A percentile compares a stretch with the other conserved stretches of the same genome.
Conservation (phyloP, 1,139 yeast species). For the Trichomonascaceae sp. region DNA sequence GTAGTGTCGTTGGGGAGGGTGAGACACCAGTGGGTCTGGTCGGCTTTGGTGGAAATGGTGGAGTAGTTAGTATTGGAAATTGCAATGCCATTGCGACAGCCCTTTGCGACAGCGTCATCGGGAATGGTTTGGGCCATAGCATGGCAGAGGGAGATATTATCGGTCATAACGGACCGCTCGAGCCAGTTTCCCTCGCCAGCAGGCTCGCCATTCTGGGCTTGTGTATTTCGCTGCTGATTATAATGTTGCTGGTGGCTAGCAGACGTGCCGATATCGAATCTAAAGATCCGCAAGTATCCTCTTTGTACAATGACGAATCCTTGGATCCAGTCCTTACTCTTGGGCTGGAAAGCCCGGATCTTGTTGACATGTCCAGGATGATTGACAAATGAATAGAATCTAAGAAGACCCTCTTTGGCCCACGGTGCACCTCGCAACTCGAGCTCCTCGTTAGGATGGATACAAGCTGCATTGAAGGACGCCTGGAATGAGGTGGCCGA, state of each 20-base stretch:
- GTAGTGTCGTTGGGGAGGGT: constrained; percentile 24
- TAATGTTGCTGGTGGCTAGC: background rate
- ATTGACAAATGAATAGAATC: constrained; percentile 33
- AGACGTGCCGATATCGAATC: constrained; percentile 13
- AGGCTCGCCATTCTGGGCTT: constrained; percentile 5
- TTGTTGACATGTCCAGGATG: constrained; percentile 7
- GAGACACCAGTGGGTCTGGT: constrained; percentile 21
- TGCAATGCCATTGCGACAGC: constrained; percentile 5
- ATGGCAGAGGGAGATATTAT: constrained; percentile 21
- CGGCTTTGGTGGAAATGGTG: constrained; percentile 4
- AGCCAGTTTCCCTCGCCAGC: constrained; percentile 64
- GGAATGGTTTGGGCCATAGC: constrained; percentile 22
- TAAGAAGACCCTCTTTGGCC: constrained; percentile 62
- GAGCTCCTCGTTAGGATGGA: constrained; percentile 28
- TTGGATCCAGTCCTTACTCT: constrained; percentile 16
- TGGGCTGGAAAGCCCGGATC: constrained; percentile 5
- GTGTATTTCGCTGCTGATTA: constrained; percentile 3
- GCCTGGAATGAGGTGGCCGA: constrained; percentile 3
- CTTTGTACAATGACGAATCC: constrained; percentile 23
- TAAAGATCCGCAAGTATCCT: constrained; percentile 23
- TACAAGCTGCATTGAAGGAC: constrained; percentile 1
- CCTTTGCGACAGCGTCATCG: constrained; percentile 3
- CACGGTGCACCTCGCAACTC: constrained; percentile 67
- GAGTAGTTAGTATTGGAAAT: constrained; percentile 7
- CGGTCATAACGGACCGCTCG: constrained; percentile 23